Percentiles rank a stretch among this genome's conserved stretches.
Conservation (phyloP, 73 alveolate genomes). For the Tetrahymena thermophila region DNA sequence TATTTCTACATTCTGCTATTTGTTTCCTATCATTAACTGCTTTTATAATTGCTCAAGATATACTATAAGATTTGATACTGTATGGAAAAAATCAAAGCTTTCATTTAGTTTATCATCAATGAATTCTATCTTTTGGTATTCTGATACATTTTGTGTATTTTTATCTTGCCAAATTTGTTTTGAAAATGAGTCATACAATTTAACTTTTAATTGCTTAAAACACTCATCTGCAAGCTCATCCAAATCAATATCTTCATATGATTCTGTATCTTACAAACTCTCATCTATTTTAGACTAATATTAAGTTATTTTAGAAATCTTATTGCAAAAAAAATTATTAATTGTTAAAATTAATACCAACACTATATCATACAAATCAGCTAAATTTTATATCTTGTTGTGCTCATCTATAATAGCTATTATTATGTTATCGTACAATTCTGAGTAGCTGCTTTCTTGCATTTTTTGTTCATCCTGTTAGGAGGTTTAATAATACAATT, state of each 20-base stretch:
- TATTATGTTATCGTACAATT: background rate
- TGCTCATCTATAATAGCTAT: background rate
- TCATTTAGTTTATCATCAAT: background rate
- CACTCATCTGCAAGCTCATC: background rate
- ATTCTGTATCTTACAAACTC: background rate
- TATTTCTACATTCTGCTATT: background rate
- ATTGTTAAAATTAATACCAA: background rate
- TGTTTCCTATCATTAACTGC: background rate
- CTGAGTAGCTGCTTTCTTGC: background rate
- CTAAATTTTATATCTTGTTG: background rate
- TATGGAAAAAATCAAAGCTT: background rate
- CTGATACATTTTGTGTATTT: background rate
- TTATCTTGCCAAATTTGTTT: background rate
- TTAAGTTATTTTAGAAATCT: background rate
- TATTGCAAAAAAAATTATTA: background rate
- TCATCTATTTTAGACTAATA: background rate
- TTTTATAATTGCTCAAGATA: background rate
- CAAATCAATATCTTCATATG: background rate
- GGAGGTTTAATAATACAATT: background rate
- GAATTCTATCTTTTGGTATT: background rate
- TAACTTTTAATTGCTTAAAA: background rate
- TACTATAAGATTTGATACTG: background rate
- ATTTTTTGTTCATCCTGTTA: background rate
- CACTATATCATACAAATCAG: background rate
- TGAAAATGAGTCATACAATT: background rate